Evolutionary conservation across 2,329 filamentous ascomycete genomes (phyloP).

Genomic region (Spiromastix sp.): DNA sequence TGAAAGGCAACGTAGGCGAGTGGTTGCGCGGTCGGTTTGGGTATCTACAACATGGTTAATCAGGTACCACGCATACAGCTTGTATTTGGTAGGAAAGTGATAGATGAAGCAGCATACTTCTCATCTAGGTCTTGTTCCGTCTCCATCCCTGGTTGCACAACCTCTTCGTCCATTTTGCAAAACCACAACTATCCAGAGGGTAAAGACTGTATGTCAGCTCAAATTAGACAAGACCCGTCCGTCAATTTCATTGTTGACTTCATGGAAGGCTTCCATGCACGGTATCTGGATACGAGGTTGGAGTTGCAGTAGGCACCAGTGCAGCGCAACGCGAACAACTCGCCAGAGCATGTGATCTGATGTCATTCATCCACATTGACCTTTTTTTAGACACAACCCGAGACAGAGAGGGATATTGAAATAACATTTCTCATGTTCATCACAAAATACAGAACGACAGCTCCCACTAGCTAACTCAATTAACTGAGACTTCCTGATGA

Average conservation of each 20-base stretch:
- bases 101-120: slow-evolving; percentile 27
- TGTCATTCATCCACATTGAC: too few species aligned
- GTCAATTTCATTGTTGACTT: not conserved
- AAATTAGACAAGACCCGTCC: not conserved
- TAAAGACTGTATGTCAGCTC: not conserved
- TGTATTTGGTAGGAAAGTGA: not conserved
- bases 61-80: not conserved
- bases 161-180: not conserved
- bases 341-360: slow-evolving; percentile 8
- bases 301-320: not conserved
- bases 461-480: too few species aligned
- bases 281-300: not conserved
- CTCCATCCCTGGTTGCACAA: slow-evolving; percentile 1
- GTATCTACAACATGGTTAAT: slow-evolving; percentile 55
- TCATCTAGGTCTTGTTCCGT: slow-evolving; percentile 39
- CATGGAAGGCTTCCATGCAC: not conserved
- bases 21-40: slow-evolving; percentile 75
- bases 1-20: slow-evolving; percentile 69
- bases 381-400: too few species aligned
- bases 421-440: not conserved
- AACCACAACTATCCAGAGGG: slow-evolving; percentile 2
- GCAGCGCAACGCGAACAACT: slow-evolving; percentile 8
- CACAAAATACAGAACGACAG: too few species aligned
- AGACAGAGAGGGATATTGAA: too few species aligned
- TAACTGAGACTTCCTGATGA: too few species aligned